Evolutionary conservation across 73 alveolate species (phyloP), one percentile per base, ranked within the genome.

Genomic region (Paramecium tetraurelia): DNA sequence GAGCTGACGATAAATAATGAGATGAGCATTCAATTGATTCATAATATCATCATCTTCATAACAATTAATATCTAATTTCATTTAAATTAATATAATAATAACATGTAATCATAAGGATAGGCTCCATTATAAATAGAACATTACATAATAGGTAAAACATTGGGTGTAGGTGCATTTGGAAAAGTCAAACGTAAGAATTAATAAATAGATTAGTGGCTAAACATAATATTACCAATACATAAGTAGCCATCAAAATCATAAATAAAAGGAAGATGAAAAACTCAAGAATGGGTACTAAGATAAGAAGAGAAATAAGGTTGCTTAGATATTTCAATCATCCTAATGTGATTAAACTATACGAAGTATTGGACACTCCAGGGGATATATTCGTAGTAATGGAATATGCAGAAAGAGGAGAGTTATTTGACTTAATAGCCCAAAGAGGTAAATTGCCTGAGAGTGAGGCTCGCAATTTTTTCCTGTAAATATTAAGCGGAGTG

Each of bases 371-470:
- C 71, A 95, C 99, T 4, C 94, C 95, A 24, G 92, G 95, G 38
- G 99, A 96, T 80, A 96, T 96, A 57, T 96, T 94, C 92, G 96
- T 98, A 57, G 96, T 97, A 50, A 92, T 97, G 95, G 99, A 98
- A 92, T 96, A 97, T 85, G 99, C 98, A 24, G 86, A 98, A 9
- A 97, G 98, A 43, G 99, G 99, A 29, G 99, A 98, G 88, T 96
- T 98, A 86, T 98, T 94, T 93, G 99, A 96, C 80, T 84, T 97
- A 70, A 97, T 98, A 21, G 94, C 96, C 20, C 85, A 96, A 59
- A 86, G 96, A 43, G 99, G 97, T 21, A 96, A 96, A 96, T 92
- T 98, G 29, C 80, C 86, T 12, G 99, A 98, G 70, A 14, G 48
- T n/a, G 99, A 96, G 58, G 99, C 99, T 4, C 86, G 98, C n/a